Base-by-base conservation (phyloP, 371 early-diverging fungal genomes). In the Zychaea mexicana region DNA sequence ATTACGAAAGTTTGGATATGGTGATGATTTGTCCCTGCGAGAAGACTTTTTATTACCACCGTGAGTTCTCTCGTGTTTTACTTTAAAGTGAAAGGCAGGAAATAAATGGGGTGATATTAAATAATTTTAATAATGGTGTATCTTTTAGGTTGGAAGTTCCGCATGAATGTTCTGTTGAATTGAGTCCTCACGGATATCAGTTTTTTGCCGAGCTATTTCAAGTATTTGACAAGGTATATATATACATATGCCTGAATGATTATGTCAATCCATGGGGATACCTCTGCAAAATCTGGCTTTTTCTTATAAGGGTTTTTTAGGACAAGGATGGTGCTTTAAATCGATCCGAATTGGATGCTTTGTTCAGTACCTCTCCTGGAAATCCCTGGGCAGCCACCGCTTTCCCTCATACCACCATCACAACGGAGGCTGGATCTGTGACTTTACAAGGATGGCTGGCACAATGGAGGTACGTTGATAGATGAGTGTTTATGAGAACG, bases 251-350 rank as follows among this genome's bases (percentile, higher is more conserved):
- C n/a, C n/a, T n/a, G n/a, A n/a, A n/a, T n/a, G n/a, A n/a, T n/a
- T n/a, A n/a, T n/a, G n/a, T n/a, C n/a, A n/a, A n/a, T n/a, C n/a
- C n/a, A n/a, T n/a, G n/a, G n/a, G n/a, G n/a, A n/a, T n/a, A n/a
- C n/a, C n/a, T n/a, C n/a, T n/a, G n/a, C n/a, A n/a, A n/a, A n/a
- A n/a, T n/a, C n/a, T n/a, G n/a, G n/a, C 2, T 36, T 36, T 36
- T 36, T 2, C 36, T 10, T 36, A 36, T 36, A 36, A 10, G 36
- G 8, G 15, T 53, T 46, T 45, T 9, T 22, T 57, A 93, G 84
- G 99, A 98, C 77, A 93, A 95, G 60, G 98, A 98, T 75, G 96
- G 97, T 12, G 96, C 98, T 0, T 76, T 98, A 33, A 93, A 91
- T 53, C 79, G 85, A 22, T 68, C 78, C 1, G 99, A 98, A 70